Conservation (phyloP, 305 asterid species). For the Solanum hybrid region DNA sequence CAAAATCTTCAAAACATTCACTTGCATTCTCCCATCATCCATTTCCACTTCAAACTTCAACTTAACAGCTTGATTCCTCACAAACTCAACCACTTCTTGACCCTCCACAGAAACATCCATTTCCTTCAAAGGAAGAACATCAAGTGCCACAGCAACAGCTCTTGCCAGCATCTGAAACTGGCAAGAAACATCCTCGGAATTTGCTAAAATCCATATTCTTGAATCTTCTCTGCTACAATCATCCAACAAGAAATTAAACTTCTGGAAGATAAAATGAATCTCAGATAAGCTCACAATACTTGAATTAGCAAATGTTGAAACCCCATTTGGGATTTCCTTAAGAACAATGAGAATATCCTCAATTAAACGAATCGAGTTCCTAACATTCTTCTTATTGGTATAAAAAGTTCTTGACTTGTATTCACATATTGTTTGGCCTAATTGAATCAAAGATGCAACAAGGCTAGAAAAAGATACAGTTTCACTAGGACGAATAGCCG, state of each 20-base stretch:
- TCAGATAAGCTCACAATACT: slow-evolving; percentile 45
- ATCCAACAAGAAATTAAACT: slow-evolving; percentile 46
- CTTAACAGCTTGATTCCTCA: slow-evolving; percentile 33
- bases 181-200: slow-evolving; percentile 31
- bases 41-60: slow-evolving; percentile 28
- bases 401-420: slow-evolving; percentile 40
- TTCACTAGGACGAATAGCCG: slow-evolving; percentile 75
- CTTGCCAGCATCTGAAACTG: slow-evolving; percentile 43
- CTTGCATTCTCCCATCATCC: slow-evolving; percentile 26
- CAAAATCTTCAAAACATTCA: slow-evolving; percentile 21
- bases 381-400: slow-evolving; percentile 45
- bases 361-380: slow-evolving; percentile 36
- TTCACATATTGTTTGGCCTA: slow-evolving; percentile 30
- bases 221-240: slow-evolving; percentile 59
- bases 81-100: slow-evolving; percentile 46
- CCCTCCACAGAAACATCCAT: slow-evolving; percentile 31
- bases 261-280: slow-evolving; percentile 70
- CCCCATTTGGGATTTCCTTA: slow-evolving; percentile 26
- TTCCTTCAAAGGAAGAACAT: slow-evolving; percentile 31
- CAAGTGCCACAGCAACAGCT: slow-evolving; percentile 44
- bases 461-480: slow-evolving; percentile 35
- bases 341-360: slow-evolving; percentile 46
- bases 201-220: slow-evolving; percentile 44
- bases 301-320: slow-evolving; percentile 12
- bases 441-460: slow-evolving; percentile 31